A percentile compares a stretch with the other conserved stretches of the same genome.
Evolutionary conservation across 2,329 filamentous ascomycete genomes (phyloP).

Genomic region (Alternaria brassicicola): DNA sequence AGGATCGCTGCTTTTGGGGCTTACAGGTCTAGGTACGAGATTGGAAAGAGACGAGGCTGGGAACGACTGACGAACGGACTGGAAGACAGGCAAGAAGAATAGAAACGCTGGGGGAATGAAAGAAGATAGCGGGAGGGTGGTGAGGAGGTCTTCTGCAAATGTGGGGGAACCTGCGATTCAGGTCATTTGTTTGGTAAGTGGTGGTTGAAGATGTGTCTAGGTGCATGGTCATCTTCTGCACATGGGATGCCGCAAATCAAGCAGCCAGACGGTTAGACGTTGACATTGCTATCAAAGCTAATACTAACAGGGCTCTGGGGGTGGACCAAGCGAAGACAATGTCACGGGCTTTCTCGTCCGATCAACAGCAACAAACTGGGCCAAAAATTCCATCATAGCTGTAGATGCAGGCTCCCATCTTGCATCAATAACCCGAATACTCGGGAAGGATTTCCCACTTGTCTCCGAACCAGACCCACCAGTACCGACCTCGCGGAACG

Average conservation of each 20-base stretch:
- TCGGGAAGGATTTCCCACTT: slow-evolving; percentile 64
- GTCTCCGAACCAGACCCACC: slow-evolving; percentile 36
- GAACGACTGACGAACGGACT: not conserved
- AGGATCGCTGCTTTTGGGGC: not conserved
- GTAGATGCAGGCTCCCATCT: slow-evolving; percentile 93
- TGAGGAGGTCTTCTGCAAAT: slow-evolving; percentile 45
- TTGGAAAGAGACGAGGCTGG: not conserved
- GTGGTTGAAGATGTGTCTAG: not conserved
- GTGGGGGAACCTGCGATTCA: slow-evolving; percentile 52
- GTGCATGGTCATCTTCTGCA: not conserved
- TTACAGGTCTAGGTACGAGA: not conserved
- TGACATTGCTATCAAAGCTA: slow-evolving; percentile 6
- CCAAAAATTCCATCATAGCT: slow-evolving; percentile 81
- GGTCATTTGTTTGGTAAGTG: slow-evolving; percentile 56
- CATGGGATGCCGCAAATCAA: not conserved
- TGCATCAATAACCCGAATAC: slow-evolving; percentile 78
- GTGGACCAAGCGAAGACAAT: slow-evolving; percentile 88
- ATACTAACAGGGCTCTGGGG: slow-evolving; percentile 75
- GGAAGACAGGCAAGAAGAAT: not conserved
- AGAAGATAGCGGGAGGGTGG: slow-evolving; percentile 47
- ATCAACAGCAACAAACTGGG: slow-evolving; percentile 79
- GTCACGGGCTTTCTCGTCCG: slow-evolving; percentile 89
- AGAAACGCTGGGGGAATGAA: slow-evolving; percentile 47
- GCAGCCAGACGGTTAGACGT: not conserved
- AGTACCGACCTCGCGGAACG: slow-evolving; percentile 19